These are phyloP conservation scores for Nemania sp. DNA, from an alignment of 2,329 filamentous ascomycete genomes.

Conservation along the genomic window DNA sequence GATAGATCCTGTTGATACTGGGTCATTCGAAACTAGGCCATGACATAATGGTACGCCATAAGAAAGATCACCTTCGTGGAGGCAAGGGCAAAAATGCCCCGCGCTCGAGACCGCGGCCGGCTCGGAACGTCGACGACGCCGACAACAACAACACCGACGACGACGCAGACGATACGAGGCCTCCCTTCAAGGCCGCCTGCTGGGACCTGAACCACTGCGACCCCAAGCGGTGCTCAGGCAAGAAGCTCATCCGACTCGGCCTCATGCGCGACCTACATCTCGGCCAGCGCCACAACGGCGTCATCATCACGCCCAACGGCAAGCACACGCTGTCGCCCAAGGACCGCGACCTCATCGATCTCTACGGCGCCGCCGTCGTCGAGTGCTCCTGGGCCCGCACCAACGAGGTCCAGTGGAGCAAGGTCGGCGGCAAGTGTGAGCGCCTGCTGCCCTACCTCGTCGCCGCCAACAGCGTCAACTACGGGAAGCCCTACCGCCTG, in stretches of 20 bases:
- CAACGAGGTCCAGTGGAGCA: slow-evolving; percentile 85
- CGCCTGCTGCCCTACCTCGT: slow-evolving; percentile 91
- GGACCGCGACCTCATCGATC: slow-evolving; percentile 79
- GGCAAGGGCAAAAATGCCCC: slow-evolving; percentile 77
- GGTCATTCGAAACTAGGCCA: no score
- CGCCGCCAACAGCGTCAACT: slow-evolving; percentile 95
- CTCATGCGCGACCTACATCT: slow-evolving; percentile 92
- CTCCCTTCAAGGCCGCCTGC: slow-evolving; percentile 85
- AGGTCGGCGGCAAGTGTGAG: slow-evolving; percentile 93
- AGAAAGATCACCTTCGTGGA: slow-evolving; percentile 82
- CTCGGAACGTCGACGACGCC: slow-evolving; percentile 40
- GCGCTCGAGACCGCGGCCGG: slow-evolving; percentile 51
- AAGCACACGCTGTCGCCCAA: slow-evolving; percentile 83
- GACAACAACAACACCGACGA: slow-evolving; percentile 39
- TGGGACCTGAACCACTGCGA: slow-evolving; percentile 99
- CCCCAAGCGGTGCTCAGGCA: slow-evolving; percentile 93
- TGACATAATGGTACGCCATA: slow-evolving; percentile 82
- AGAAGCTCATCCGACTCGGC: slow-evolving; percentile 88
- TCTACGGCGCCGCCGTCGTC: slow-evolving; percentile 91
- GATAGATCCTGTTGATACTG: no score
- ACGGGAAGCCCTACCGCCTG: slow-evolving; percentile 90
- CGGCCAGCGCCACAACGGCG: slow-evolving; percentile 87
- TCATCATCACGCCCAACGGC: slow-evolving; percentile 94
- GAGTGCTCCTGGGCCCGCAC: slow-evolving; percentile 97
- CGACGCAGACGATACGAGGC: slow-evolving; percentile 46